Percentiles rank a stretch among this genome's conserved stretches.
phyloP scores from a whole-genome alignment of 75 land plant species.

The Isoetes taiwanensis region DNA sequence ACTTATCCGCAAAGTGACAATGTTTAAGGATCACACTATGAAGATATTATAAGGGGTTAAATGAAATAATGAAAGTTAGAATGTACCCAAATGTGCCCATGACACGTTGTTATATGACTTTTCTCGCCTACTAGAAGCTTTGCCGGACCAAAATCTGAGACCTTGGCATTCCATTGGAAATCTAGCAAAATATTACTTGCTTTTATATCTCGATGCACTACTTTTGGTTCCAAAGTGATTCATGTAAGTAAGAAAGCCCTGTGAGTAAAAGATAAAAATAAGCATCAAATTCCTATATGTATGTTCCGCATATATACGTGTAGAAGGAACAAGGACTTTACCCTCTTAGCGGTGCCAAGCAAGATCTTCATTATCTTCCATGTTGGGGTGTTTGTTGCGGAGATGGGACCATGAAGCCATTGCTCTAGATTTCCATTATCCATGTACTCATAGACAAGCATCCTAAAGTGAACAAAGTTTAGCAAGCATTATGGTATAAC shows the following conservation, averaged over 20 bases:
- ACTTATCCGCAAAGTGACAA: background rate
- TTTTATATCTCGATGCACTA: slow-evolving; percentile 2
- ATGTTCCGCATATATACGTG: too few relatives aligned
- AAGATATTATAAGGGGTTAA: background rate
- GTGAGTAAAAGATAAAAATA: too few relatives aligned
- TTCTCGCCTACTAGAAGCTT: slow-evolving; percentile 2
- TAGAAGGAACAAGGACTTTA: too few relatives aligned
- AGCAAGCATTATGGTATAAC: too few relatives aligned
- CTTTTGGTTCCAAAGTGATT: slow-evolving; percentile 1
- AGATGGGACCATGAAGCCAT: background rate
- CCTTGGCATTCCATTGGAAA: background rate
- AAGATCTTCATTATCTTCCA: too few relatives aligned
- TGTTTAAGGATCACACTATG: too few relatives aligned
- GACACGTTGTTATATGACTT: slow-evolving; percentile 5
- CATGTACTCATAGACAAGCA: slow-evolving; percentile 8
- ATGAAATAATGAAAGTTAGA: background rate
- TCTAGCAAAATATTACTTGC: background rate
- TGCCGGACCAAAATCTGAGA: slow-evolving; percentile 5
- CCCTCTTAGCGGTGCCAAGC: too few relatives aligned
- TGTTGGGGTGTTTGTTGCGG: too few relatives aligned
- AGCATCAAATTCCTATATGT: too few relatives aligned
- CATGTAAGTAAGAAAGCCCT: slow-evolving; percentile 4
- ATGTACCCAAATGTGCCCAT: slow-evolving; percentile 7
- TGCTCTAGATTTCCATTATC: slow-evolving; percentile 6
- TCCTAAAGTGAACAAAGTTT: background rate